These are phyloP conservation scores for Pseudoneurospora amorphoporcata DNA, from an alignment of 495 filamentous ascomycete genomes.

Conservation along the genomic window DNA sequence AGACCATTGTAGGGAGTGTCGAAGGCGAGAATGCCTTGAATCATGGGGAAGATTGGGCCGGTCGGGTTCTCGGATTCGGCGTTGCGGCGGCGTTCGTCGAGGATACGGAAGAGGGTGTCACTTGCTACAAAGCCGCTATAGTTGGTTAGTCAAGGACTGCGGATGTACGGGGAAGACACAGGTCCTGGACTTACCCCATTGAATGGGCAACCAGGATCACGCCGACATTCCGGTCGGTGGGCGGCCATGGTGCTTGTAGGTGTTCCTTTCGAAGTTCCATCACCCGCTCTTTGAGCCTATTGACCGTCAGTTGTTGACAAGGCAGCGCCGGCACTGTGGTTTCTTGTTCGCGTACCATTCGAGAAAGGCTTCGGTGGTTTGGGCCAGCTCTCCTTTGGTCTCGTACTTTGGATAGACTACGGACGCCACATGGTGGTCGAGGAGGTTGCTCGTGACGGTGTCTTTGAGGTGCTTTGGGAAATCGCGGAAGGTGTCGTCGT, in stretches of 20 bases:
- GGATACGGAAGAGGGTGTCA: constrained; percentile 57
- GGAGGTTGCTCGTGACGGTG: constrained; percentile 57
- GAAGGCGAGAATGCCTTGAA: constrained; percentile 82
- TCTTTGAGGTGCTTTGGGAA: constrained; percentile 66
- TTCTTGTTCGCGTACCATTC: constrained; percentile 52
- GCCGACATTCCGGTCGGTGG: constrained; percentile 73
- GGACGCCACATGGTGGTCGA: constrained; percentile 56
- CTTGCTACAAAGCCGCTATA: constrained; percentile 77
- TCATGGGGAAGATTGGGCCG: constrained; percentile 46
- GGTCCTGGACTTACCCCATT: constrained; percentile 53
- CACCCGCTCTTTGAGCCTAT: constrained; percentile 78
- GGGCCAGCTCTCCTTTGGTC: constrained; percentile 72
- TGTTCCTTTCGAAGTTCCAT: constrained; percentile 74
- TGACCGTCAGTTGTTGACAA: background rate
- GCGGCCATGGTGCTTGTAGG: constrained; percentile 67
- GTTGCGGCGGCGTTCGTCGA: constrained; percentile 29
- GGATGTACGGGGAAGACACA: too few relatives aligned
- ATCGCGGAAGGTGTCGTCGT: constrained; percentile 72
- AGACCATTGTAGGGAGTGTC: constrained; percentile 93
- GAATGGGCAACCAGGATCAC: constrained; percentile 81
- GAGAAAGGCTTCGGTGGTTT: constrained; percentile 65
- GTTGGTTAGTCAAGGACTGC: background rate
- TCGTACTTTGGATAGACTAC: constrained; percentile 86
- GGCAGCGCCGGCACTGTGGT: too few relatives aligned
- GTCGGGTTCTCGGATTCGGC: constrained; percentile 10